Percentiles rank a stretch among this genome's conserved stretches.
These are phyloP conservation scores for Metarhizium anisopliae DNA, from an alignment of 2,329 filamentous ascomycete genomes.

Conservation along the genomic window DNA sequence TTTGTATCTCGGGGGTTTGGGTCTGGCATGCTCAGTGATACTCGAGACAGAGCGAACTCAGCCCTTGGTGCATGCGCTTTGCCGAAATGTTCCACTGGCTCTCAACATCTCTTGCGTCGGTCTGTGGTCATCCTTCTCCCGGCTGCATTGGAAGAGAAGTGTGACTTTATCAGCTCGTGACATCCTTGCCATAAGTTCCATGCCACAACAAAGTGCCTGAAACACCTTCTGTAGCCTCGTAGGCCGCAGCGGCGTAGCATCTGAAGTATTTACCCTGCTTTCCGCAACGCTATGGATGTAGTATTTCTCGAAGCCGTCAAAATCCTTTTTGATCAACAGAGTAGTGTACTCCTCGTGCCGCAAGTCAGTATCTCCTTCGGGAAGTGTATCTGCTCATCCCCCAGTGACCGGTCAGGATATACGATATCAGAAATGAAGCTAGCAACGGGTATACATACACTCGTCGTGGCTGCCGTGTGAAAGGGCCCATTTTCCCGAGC, in stretches of 20 bases:
- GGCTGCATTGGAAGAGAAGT: constrained; percentile 10
- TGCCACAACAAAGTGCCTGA: neutral
- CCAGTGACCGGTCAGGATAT: neutral
- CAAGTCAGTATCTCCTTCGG: constrained; percentile 39
- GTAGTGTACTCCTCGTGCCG: constrained; percentile 40
- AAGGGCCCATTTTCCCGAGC: constrained; percentile 46
- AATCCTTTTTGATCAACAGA: constrained; percentile 42
- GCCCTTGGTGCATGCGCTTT: too few relatives aligned
- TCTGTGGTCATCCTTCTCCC: constrained; percentile 18
- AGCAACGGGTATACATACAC: constrained; percentile 40
- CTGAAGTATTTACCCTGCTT: constrained; percentile 43
- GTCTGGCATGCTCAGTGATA: too few relatives aligned
- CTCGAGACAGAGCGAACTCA: too few relatives aligned
- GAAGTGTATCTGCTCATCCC: neutral
- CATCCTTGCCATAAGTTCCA: neutral
- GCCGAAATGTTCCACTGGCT: too few relatives aligned
- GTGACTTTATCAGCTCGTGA: neutral
- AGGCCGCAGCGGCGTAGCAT: constrained; percentile 45
- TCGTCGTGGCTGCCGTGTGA: constrained; percentile 34
- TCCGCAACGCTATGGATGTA: constrained; percentile 33
- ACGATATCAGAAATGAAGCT: neutral
- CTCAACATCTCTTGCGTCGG: constrained; percentile 26
- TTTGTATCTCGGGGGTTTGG: too few relatives aligned
- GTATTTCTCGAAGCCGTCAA: constrained; percentile 39
- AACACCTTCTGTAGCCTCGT: constrained; percentile 28